Base-by-base conservation (phyloP, 352 stramenopile species). In the Phytophthora podocarpi region DNA sequence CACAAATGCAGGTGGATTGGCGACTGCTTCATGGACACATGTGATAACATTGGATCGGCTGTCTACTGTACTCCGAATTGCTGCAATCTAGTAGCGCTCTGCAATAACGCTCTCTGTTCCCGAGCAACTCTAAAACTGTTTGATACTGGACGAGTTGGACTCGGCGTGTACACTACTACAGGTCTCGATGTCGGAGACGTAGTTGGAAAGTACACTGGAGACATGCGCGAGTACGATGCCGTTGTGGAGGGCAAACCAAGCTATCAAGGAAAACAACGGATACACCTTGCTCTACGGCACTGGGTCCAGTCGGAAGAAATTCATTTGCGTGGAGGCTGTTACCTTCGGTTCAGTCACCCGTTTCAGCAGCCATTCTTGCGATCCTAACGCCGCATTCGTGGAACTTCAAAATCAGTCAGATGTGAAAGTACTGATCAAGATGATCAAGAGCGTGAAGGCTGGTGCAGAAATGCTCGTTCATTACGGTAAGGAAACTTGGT, bases 401-500 rank as follows among this genome's bases (percentile, higher is more conserved):
- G 53, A 61, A 18, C 8, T 40, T 30, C 21, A 48, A 11, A 53
- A 28, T 8, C 34, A 35, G 0, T 24, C 15, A 5, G 7, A 23
- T 8, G 48, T 47, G 15, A 24, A 35, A 1, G 31, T 52, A 6
- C 9, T 60, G 9, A 23, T 52, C 1, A 52, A 36, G 4, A 47
- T 60, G 51, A 23, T 39, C 10, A 28, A 21, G 9, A 12, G 28
- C 16, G 30, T 51, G 7, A 46, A 45, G 10, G 30, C 41, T 16
- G 52, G 31, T 3, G 31, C 30, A n/a, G n/a, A n/a, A n/a, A n/a
- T n/a, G n/a, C n/a, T n/a, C n/a, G n/a, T n/a, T n/a, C n/a, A n/a
- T n/a, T 60, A 60, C 18, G 27, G 50, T 24, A 40, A 49, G 3
- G 50, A 50, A 12, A n/a, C n/a, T 8, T 47, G 40, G 28, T 60